Evolutionary conservation across 306 rosid genomes (phyloP).

Genomic region (Quercus bicolor): DNA sequence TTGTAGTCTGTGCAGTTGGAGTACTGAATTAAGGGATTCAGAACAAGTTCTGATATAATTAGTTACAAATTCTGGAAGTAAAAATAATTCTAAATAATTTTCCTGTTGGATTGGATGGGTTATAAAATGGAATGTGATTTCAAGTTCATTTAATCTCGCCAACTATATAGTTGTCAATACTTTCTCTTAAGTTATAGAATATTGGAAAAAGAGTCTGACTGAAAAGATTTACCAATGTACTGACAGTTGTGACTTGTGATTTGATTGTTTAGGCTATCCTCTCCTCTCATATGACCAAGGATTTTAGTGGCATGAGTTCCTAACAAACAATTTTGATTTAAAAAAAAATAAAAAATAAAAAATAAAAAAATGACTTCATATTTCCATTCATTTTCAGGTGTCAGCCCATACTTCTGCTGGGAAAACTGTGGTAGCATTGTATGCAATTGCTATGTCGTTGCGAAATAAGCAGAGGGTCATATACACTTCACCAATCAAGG

Average conservation of each 20-base stretch:
- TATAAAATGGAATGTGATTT: background rate
- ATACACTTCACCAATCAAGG: slow-evolving; percentile 94
- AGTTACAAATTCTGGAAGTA: background rate
- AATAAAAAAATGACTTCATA: background rate
- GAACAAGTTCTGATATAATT: background rate
- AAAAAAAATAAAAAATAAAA: too few relatives aligned
- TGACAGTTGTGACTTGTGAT: background rate
- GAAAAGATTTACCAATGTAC: background rate
- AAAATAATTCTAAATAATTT: background rate
- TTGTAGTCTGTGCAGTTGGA: background rate
- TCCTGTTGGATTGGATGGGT: background rate
- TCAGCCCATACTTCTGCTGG: slow-evolving; percentile 99
- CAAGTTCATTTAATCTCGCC: background rate
- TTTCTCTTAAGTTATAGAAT: background rate
- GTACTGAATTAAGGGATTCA: background rate
- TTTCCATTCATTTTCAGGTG: slow-evolving; percentile 42
- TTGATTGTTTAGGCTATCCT: background rate
- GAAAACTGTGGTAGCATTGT: slow-evolving; percentile 82
- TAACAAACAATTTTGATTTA: background rate
- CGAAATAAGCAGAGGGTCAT: slow-evolving; percentile 77
- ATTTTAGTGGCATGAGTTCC: background rate
- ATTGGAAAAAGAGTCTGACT: background rate
- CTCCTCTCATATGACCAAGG: background rate
- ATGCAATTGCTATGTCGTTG: slow-evolving; percentile 93
- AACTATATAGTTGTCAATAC: background rate